Evolutionary conservation across 2,329 filamentous ascomycete genomes (phyloP).

Genomic region (Aplosporella prunicola): DNA sequence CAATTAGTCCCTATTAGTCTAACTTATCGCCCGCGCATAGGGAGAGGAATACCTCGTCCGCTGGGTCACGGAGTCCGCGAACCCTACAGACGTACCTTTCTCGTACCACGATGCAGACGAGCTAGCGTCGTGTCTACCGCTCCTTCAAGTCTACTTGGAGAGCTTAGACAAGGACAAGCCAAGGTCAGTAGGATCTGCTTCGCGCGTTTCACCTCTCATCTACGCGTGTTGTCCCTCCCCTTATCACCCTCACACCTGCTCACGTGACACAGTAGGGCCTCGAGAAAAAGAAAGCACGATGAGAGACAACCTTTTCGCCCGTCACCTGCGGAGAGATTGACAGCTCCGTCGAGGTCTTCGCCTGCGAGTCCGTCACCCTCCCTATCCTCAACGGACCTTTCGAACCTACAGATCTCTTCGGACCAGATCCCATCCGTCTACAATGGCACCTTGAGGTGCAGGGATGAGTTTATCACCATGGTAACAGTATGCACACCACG

Average conservation of each 20-base stretch:
- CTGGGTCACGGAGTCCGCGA: not conserved
- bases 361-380: not conserved
- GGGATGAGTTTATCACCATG: constrained; percentile 26
- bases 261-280: constrained; percentile 4
- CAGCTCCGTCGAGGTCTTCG: constrained; percentile 16
- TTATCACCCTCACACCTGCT: not conserved
- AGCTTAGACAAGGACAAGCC: constrained; percentile 16
- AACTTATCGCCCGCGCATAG: not conserved
- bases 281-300: constrained; percentile 22
- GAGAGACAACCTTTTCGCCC: constrained; percentile 12
- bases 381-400: not conserved
- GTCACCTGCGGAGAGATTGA: constrained; percentile 18
- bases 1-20: not conserved
- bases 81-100: constrained; percentile 18
- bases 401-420: not conserved
- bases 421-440: constrained; percentile 23
- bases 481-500: constrained; percentile 3
- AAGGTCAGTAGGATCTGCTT: constrained; percentile 5
- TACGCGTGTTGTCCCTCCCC: not conserved
- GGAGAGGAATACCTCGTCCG: constrained; percentile 5
- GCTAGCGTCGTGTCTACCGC: constrained; percentile 28
- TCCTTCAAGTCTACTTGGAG: constrained; percentile 36
- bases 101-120: constrained; percentile 38
- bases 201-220: not conserved
- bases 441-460: constrained; percentile 31